Evolutionary conservation across 2,329 filamentous ascomycete species (phyloP), one percentile per base, ranked within the genome.

Genomic region (Aspergillus ochraceoroseus): DNA sequence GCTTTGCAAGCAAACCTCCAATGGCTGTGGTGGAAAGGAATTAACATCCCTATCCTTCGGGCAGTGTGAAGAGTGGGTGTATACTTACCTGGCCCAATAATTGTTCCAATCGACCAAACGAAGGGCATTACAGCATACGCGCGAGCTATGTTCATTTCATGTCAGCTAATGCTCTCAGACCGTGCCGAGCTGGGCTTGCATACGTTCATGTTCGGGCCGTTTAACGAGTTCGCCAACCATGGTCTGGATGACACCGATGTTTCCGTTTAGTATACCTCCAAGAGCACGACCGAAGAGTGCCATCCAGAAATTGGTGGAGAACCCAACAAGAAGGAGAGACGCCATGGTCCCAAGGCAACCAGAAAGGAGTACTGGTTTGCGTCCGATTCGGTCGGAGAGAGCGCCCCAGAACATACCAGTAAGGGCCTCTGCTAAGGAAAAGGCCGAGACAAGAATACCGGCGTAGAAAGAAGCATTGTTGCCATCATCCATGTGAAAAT

Each of bases 91-190:
- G 89, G 85, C 0, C 89, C 89, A 38, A 94, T 74, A 49, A 95
- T 94, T 7, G 87, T 94, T 15, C 89, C 89, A 37, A 95, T 82
- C 32, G 78, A 83, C 88, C 89, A 95, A 5, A 95, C 84, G 58
- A 95, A 95, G 0, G 89, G 89, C 87, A 95, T 94, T 30, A 95
- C 79, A 2, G 87, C 81, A 62, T 89, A 95, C 18, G 89, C 89
- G 47, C 83, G 80, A 43, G 87, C 84, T 87, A 54, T 47, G 37
- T 17, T 22, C 23, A 13, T 5, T 17, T 14, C 2, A 14, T 33
- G 23, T 38, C 7, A 38, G 34, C 26, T n/a, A 9, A 20, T 2
- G 11, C 8, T 19, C 18, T 15, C 4, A 5, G n/a, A 25, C 2
- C 31, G 9, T 13, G 19, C 4, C 4, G 8, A 42, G 30, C 4